These are phyloP conservation scores for Fagopyrum tataricum DNA, from an alignment of 148 eudicot genomes.

Conservation along the genomic window DNA sequence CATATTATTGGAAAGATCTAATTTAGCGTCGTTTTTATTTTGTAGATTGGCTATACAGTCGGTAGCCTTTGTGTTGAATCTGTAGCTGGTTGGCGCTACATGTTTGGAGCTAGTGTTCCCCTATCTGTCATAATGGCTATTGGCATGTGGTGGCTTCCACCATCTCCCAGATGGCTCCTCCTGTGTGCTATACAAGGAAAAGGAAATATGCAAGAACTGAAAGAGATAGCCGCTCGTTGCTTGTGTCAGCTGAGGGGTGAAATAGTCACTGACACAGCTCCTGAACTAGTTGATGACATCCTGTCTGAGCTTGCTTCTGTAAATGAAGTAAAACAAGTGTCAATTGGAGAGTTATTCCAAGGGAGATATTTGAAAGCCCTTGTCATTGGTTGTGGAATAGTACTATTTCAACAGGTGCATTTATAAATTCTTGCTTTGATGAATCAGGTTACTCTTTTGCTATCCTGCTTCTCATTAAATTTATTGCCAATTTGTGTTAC, in stretches of 20 bases:
- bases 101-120: conserved; percentile 76
- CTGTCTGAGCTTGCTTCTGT: conserved; percentile 63
- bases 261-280: conserved; percentile 43
- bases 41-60: conserved; percentile 66
- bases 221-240: conserved; percentile 57
- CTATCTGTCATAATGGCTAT: conserved; percentile 69
- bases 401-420: conserved; percentile 87
- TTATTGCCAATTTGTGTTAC: conserved; percentile 17
- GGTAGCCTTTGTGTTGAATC: conserved; percentile 75
- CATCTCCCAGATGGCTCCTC: conserved; percentile 94
- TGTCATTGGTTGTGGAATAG: conserved; percentile 76
- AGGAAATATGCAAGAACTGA: conserved; percentile 58
- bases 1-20: background rate
- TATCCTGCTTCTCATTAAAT: background rate
- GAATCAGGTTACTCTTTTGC: conserved; percentile 6
- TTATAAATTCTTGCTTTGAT: conserved; percentile 5
- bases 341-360: conserved; percentile 62
- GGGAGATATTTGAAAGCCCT: conserved; percentile 94
- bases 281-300: conserved; percentile 76
- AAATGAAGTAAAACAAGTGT: conserved; percentile 44
- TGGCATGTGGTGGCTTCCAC: conserved; percentile 99
- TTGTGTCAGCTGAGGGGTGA: conserved; percentile 77
- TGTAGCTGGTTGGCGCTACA: conserved; percentile 85
- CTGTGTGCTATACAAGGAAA: conserved; percentile 88
- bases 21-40: background rate